A percentile compares a stretch with the other conserved stretches of the same genome.
These are phyloP conservation scores for Tetrastigma voinierianum DNA, from an alignment of 164 flowering plant species.

Conservation along the genomic window DNA sequence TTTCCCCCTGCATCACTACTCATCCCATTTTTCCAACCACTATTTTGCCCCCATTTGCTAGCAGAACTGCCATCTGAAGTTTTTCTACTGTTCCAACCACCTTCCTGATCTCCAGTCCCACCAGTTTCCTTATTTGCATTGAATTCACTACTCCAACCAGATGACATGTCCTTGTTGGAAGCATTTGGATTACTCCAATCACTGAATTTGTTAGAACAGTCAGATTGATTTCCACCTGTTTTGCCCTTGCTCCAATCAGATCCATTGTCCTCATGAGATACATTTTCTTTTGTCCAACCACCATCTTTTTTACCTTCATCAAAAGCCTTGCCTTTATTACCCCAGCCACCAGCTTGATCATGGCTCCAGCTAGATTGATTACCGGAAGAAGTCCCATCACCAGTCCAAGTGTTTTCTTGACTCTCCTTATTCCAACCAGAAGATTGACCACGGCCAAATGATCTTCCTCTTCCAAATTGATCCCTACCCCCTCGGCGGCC, in stretches of 20 bases:
- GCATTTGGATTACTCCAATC: neutral
- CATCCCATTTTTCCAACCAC: conserved; percentile 18
- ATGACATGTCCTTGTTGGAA: neutral
- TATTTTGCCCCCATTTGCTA: neutral
- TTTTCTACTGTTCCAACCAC: conserved; percentile 17
- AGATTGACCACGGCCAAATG: conserved; percentile 24
- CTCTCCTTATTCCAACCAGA: conserved; percentile 27
- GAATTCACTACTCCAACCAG: conserved; percentile 3
- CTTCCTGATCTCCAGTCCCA: neutral
- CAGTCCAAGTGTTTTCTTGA: too few species aligned
- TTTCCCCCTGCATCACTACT: conserved; percentile 9
- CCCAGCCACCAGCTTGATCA: conserved; percentile 12
- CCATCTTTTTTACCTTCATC: conserved; percentile 16
- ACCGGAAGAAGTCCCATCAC: neutral
- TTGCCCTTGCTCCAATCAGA: conserved; percentile 22
- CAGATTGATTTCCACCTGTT: too few species aligned
- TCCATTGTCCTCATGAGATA: conserved; percentile 6
- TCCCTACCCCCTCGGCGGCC: conserved; percentile 31
- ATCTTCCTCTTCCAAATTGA: conserved; percentile 30
- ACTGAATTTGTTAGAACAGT: conserved; percentile 3
- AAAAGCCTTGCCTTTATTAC: neutral
- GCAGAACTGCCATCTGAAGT: conserved; percentile 3
- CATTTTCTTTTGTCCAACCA: conserved; percentile 17
- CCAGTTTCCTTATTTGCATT: neutral
- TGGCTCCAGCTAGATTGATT: conserved; percentile 10